Evolutionary conservation across 306 rosid species (phyloP).

Genomic region (Arachis hypogaea): DNA sequence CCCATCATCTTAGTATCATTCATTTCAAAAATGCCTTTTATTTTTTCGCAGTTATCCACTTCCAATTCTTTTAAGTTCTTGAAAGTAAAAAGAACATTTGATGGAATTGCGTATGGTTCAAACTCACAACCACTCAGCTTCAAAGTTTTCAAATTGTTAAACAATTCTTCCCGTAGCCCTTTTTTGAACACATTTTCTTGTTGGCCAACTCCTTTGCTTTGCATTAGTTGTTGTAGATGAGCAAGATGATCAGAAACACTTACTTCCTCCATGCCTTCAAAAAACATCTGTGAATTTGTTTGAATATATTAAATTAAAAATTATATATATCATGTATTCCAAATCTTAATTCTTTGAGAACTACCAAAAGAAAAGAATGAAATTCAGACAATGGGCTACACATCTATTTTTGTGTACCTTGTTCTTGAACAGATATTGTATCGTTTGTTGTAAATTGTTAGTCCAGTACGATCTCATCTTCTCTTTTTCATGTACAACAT

Average conservation of each 20-base stretch:
- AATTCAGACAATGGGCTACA: no score
- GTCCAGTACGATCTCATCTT: no score
- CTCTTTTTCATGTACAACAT: no score
- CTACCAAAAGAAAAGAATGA: no score
- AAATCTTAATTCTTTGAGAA: no score
- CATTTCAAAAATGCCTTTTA: conserved; percentile 4
- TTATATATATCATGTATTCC: no score
- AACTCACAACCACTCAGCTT: background rate
- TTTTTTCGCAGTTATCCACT: background rate
- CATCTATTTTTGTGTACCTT: no score
- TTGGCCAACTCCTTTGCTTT: no score
- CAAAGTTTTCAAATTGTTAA: conserved; percentile 18
- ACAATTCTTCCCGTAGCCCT: background rate
- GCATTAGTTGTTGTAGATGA: background rate
- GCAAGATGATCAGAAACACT: background rate
- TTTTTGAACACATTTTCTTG: no score
- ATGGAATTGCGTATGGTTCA: conserved; percentile 15
- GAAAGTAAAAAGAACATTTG: background rate
- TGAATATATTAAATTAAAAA: background rate
- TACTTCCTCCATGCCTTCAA: background rate
- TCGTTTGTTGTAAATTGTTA: no score
- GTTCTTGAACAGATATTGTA: no score
- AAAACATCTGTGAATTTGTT: background rate
- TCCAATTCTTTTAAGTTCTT: conserved; percentile 12
- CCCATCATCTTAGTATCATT: background rate